phyloP scores from a whole-genome alignment of 495 filamentous ascomycete species.

The Penicillium argentinense region DNA sequence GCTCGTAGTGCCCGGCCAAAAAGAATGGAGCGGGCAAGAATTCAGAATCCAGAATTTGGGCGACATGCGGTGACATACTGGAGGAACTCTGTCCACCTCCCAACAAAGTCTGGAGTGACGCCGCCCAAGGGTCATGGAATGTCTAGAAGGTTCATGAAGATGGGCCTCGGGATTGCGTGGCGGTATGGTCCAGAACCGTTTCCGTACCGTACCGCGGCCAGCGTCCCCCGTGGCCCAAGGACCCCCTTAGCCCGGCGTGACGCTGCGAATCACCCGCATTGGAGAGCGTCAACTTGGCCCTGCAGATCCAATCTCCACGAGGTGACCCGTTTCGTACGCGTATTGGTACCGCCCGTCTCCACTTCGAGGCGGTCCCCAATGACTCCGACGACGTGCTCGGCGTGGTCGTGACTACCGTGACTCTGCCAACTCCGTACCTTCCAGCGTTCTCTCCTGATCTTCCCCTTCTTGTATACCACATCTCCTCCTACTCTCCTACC shows the following conservation, averaged over 20 bases:
- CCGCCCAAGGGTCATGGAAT: constrained; percentile 24
- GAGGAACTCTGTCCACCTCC: not conserved
- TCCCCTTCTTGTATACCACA: constrained; percentile 37
- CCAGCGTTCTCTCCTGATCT: constrained; percentile 26
- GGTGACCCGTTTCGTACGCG: not conserved
- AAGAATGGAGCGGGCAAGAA: too few relatives aligned
- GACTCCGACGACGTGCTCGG: not conserved
- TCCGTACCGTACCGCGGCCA: constrained; percentile 6
- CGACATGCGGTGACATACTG: constrained; percentile 2
- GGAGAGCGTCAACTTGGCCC: too few relatives aligned
- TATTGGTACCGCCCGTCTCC: not conserved
- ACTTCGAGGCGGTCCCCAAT: not conserved
- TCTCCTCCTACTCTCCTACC: constrained; percentile 25
- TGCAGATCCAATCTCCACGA: not conserved
- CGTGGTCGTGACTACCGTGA: not conserved
- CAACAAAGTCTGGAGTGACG: constrained; percentile 7
- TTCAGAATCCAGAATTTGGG: too few relatives aligned
- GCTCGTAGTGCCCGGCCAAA: too few relatives aligned
- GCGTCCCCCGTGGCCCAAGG: not conserved
- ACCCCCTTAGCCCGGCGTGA: not conserved
- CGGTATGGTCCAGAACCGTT: constrained; percentile 2
- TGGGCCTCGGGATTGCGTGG: constrained; percentile 12
- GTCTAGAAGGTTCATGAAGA: constrained; percentile 35
- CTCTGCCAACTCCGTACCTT: not conserved
- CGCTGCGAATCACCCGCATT: too few relatives aligned